Percentiles rank a stretch among this genome's conserved stretches.
Conservation (phyloP, 1,284 basidiomycete genomes). For the Moesziomyces parantarcticus region DNA sequence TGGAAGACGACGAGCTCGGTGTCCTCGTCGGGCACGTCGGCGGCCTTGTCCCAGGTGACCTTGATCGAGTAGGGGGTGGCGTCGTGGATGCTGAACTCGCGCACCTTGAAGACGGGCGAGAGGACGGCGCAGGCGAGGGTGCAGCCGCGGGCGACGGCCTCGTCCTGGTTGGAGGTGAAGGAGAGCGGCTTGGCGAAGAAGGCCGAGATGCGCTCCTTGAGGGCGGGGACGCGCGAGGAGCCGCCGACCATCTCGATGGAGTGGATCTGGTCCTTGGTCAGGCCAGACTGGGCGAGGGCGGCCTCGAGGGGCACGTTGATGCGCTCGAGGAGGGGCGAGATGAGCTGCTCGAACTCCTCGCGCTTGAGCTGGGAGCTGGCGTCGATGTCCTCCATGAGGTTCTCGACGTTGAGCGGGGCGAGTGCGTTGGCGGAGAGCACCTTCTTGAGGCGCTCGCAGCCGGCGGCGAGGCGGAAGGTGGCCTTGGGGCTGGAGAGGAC, state of each 20-base stretch:
- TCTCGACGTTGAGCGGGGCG: slow-evolving; percentile 67
- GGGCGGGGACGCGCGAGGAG: slow-evolving; percentile 64
- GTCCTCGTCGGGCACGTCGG: slow-evolving; percentile 67
- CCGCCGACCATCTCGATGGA: slow-evolving; percentile 66
- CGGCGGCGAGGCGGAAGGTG: slow-evolving; percentile 65
- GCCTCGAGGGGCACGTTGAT: slow-evolving; percentile 59
- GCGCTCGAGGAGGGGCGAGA: slow-evolving; percentile 61
- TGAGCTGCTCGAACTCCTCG: slow-evolving; percentile 65
- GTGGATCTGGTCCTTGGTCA: slow-evolving; percentile 65
- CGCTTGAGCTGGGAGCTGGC: slow-evolving; percentile 66
- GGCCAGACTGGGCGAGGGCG: slow-evolving; percentile 62
- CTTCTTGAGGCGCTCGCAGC: slow-evolving; percentile 67
- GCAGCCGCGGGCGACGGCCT: slow-evolving; percentile 65
- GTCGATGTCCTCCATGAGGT: slow-evolving; percentile 67
- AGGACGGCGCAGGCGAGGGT: slow-evolving; percentile 67
- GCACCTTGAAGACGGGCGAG: slow-evolving; percentile 67
- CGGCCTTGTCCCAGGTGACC: slow-evolving; percentile 66
- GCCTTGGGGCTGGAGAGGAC: slow-evolving; percentile 66
- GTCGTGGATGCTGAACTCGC: slow-evolving; percentile 66
- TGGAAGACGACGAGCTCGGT: slow-evolving; percentile 67
- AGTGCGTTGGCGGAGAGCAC: slow-evolving; percentile 67
- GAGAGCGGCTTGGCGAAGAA: slow-evolving; percentile 63
- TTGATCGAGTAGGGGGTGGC: slow-evolving; percentile 66
- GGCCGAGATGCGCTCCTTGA: slow-evolving; percentile 62
- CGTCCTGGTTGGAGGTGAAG: slow-evolving; percentile 67